Percentiles rank a stretch among this genome's conserved stretches.
Conservation (phyloP, 148 eudicot genomes). For the Rhododendron ferrugineum region DNA sequence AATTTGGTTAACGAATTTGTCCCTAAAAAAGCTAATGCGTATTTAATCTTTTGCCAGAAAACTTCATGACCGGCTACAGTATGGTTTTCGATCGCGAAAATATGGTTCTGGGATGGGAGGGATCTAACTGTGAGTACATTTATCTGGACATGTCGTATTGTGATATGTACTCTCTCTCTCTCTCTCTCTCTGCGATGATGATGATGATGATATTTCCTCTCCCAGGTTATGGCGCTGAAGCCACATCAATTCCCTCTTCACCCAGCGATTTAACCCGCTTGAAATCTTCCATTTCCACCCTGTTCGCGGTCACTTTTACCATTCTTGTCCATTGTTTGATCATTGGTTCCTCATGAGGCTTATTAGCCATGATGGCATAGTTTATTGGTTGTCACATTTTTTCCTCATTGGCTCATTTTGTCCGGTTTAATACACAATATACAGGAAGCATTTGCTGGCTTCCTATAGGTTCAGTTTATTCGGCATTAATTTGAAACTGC, state of each 20-base stretch:
- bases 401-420: background rate
- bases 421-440: background rate
- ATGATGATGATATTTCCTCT: background rate
- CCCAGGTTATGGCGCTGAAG: constrained; percentile 51
- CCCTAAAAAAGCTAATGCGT: background rate
- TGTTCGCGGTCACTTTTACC: background rate
- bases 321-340: background rate
- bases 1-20: background rate
- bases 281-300: background rate
- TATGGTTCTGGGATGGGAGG: constrained; percentile 75
- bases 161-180: background rate
- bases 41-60: constrained; percentile 42
- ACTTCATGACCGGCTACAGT: constrained; percentile 85
- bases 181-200: background rate
- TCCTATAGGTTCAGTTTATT: background rate
- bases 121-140: constrained; percentile 61
- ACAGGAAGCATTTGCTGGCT: background rate
- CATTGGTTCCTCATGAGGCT: background rate
- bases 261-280: constrained; percentile 8
- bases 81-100: constrained; percentile 76
- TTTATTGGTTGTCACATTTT: background rate
- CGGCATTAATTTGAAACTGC: background rate
- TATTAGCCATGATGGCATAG: background rate
- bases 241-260: constrained; percentile 25
- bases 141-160: background rate